phyloP scores from a whole-genome alignment of 2,329 filamentous ascomycete species.

The Arachnopeziza araneosa region DNA sequence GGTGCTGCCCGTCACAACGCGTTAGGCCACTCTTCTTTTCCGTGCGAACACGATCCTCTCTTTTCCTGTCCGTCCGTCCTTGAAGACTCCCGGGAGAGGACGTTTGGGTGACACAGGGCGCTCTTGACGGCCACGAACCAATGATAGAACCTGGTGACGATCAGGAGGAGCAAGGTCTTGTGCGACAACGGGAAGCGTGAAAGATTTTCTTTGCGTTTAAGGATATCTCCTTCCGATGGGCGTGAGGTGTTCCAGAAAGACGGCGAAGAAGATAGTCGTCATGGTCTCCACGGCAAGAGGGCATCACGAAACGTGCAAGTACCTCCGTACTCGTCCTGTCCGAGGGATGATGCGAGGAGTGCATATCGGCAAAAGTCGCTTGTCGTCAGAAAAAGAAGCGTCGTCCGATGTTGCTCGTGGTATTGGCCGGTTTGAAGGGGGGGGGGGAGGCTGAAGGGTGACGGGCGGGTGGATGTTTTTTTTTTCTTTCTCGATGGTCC shows the following conservation, averaged over 20 bases:
- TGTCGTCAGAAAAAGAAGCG: no score
- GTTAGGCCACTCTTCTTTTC: no score
- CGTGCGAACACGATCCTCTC: no score
- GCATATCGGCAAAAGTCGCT: no score
- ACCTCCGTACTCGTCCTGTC: no score
- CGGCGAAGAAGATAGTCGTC: neutral
- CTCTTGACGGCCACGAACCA: neutral
- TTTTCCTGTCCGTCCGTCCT: no score
- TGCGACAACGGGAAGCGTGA: neutral
- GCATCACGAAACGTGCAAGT: no score
- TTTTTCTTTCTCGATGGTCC: no score
- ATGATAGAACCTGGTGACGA: neutral
- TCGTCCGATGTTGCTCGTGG: neutral
- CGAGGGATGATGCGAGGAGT: no score
- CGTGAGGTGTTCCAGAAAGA: neutral
- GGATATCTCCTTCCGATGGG: neutral
- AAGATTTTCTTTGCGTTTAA: neutral
- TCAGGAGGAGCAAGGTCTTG: neutral
- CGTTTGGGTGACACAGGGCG: neutral
- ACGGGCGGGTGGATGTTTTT: no score
- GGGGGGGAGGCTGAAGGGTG: neutral
- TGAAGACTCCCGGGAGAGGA: neutral
- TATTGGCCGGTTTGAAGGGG: neutral
- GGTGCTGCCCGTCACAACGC: no score
- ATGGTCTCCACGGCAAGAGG: no score